A percentile compares a stretch with the other conserved stretches of the same genome.
phyloP scores from a whole-genome alignment of 306 rosid genomes.

The Glycine tomentella region DNA sequence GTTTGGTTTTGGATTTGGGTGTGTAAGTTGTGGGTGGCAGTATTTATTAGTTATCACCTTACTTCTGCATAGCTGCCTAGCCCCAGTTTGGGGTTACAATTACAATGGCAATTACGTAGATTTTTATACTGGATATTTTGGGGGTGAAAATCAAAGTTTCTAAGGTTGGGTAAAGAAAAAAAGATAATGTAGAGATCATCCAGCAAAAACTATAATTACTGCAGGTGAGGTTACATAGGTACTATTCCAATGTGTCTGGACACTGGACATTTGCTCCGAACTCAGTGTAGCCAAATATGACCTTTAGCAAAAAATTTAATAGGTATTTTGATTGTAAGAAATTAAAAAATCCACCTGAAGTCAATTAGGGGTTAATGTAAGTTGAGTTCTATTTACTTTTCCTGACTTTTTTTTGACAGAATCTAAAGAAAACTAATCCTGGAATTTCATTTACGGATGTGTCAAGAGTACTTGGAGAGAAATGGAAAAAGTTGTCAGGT shows the following conservation, averaged over 20 bases:
- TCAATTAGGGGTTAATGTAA: neutral
- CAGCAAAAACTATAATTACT: neutral
- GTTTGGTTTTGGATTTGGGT: conserved; percentile 21
- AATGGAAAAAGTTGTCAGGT: conserved; percentile 99
- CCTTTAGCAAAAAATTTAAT: neutral
- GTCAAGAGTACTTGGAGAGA: conserved; percentile 92
- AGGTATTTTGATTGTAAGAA: neutral
- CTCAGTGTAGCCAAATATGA: conserved; percentile 1
- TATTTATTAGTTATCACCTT: neutral
- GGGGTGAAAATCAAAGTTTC: too few relatives aligned
- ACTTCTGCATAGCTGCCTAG: neutral
- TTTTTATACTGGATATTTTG: neutral
- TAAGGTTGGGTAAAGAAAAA: neutral
- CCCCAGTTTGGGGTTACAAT: neutral
- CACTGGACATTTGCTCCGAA: neutral
- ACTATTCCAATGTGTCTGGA: neutral
- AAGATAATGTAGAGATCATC: neutral
- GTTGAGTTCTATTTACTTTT: neutral
- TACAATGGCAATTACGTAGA: conserved; percentile 11
- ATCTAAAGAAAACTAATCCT: conserved; percentile 82
- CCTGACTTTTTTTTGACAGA: conserved; percentile 57
- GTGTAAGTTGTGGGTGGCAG: neutral
- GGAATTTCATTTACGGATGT: conserved; percentile 87
- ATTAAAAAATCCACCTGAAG: neutral
- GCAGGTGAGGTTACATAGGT: neutral